These are phyloP conservation scores for Leishmania amazonensis DNA, from an alignment of 208 protist species.

Conservation along the genomic window DNA sequence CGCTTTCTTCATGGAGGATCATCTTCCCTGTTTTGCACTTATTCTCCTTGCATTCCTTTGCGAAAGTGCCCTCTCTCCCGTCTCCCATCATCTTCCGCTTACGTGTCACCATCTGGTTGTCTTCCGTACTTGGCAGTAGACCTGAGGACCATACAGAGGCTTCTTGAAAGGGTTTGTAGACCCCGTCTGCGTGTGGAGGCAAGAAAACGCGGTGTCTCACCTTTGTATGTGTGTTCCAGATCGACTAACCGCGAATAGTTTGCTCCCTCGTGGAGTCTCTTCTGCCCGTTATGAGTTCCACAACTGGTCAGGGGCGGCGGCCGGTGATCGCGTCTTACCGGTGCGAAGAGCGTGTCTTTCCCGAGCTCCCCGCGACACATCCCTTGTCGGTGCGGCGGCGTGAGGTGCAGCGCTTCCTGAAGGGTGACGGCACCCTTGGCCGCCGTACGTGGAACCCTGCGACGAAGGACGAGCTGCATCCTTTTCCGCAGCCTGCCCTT, in stretches of 20 bases:
- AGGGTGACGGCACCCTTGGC: slow-evolving; percentile 22
- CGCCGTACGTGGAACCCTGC: slow-evolving; percentile 71
- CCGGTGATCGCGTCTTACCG: slow-evolving; percentile 3
- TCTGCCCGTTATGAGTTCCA: slow-evolving; percentile 5
- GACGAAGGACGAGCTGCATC: slow-evolving; percentile 63
- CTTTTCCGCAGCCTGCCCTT: slow-evolving; percentile 70
- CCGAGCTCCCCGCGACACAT: slow-evolving; percentile 30
- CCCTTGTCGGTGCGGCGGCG: slow-evolving; percentile 28
- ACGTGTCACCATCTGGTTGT: background rate
- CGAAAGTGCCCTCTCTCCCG: background rate
- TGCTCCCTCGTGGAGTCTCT: background rate
- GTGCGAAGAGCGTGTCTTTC: slow-evolving; percentile 50
- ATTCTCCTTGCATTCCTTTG: background rate
- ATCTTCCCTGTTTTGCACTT: background rate
- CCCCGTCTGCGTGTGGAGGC: background rate
- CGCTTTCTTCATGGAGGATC: background rate
- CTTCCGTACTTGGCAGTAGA: background rate
- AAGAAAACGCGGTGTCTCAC: background rate
- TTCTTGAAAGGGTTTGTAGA: background rate
- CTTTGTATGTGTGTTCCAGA: background rate
- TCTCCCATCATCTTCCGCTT: background rate
- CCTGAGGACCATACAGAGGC: background rate
- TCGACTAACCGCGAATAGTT: background rate
- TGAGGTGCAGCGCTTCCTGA: slow-evolving; percentile 54
- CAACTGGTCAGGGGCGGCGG: background rate